Percentiles rank a stretch among this genome's conserved stretches.
Evolutionary conservation across 768 basidiomycete species (phyloP).

Genomic region (Cytidiella melzeri): DNA sequence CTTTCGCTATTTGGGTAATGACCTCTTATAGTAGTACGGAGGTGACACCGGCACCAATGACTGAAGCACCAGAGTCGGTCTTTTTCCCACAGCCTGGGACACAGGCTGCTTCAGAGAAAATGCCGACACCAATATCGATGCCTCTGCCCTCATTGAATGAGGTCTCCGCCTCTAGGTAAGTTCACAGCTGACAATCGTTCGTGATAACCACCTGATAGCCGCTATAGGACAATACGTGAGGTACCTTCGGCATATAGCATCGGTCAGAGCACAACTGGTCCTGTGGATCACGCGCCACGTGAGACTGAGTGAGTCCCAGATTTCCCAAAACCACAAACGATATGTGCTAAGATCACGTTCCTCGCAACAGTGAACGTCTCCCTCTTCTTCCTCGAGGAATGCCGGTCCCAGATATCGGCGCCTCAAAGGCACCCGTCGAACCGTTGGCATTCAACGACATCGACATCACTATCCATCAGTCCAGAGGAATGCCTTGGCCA

Average conservation of each 20-base stretch:
- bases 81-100: not conserved
- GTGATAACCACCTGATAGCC: not conserved
- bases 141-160: slow-evolving; percentile 38
- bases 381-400: slow-evolving; percentile 38
- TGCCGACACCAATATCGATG: slow-evolving; percentile 29
- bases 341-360: not conserved
- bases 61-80: not conserved
- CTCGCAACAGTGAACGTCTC: slow-evolving; percentile 40
- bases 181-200: slow-evolving; percentile 5
- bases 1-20: not conserved
- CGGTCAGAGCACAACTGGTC: slow-evolving; percentile 13
- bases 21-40: not conserved
- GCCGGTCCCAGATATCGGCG: slow-evolving; percentile 23
- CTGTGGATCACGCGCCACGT: slow-evolving; percentile 3
- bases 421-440: slow-evolving; percentile 4
- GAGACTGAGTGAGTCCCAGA: slow-evolving; percentile 13
- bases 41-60: not conserved
- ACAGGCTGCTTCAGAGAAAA: not conserved
- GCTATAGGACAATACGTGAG: slow-evolving; percentile 12
- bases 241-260: slow-evolving; percentile 15
- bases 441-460: not conserved
- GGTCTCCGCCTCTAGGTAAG: slow-evolving; percentile 31
- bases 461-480: slow-evolving; percentile 15
- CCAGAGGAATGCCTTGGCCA: slow-evolving; percentile 16
- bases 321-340: not conserved